Percentiles rank a stretch among this genome's conserved stretches.
These are phyloP conservation scores for Talaromyces sp. DNA, from an alignment of 2,329 filamentous ascomycete genomes.

Conservation along the genomic window DNA sequence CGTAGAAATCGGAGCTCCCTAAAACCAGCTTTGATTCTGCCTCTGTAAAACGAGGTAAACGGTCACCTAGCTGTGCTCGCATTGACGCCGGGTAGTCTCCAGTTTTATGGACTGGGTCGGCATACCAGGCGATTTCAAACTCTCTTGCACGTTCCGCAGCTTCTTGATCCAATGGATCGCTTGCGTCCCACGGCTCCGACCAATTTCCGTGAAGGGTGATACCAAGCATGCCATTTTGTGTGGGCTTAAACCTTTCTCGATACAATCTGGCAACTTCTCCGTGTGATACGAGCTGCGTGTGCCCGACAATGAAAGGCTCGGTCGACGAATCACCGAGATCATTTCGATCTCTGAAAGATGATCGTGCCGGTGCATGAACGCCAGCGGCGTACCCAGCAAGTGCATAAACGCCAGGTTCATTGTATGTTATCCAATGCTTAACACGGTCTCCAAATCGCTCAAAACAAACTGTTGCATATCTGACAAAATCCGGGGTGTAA, in stretches of 20 bases:
- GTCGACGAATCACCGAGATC: slow-evolving; percentile 67
- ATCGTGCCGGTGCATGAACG: slow-evolving; percentile 71
- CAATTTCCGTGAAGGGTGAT: slow-evolving; percentile 77
- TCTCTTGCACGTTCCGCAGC: slow-evolving; percentile 73
- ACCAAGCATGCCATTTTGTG: slow-evolving; percentile 68
- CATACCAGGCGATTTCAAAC: slow-evolving; percentile 79
- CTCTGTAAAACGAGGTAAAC: slow-evolving; percentile 67
- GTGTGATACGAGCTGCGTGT: slow-evolving; percentile 73
- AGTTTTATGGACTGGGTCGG: slow-evolving; percentile 70
- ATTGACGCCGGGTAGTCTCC: slow-evolving; percentile 76
- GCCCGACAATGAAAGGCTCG: slow-evolving; percentile 74
- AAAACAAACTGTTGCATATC: slow-evolving; percentile 73
- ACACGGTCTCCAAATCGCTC: slow-evolving; percentile 67
- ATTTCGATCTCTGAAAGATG: slow-evolving; percentile 66
- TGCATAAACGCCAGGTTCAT: slow-evolving; percentile 77
- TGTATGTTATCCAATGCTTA: slow-evolving; percentile 82
- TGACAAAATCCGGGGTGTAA: slow-evolving; percentile 71
- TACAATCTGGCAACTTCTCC: slow-evolving; percentile 71
- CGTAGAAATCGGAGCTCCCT: slow-evolving; percentile 81
- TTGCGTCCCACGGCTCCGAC: slow-evolving; percentile 72
- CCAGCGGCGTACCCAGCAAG: slow-evolving; percentile 74
- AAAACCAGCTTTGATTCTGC: slow-evolving; percentile 67
- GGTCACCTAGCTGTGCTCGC: slow-evolving; percentile 71
- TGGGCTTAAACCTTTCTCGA: slow-evolving; percentile 70
- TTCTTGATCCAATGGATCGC: slow-evolving; percentile 66